These are phyloP conservation scores for Epichloe gansuensis DNA, from an alignment of 2,329 filamentous ascomycete genomes.

Conservation along the genomic window DNA sequence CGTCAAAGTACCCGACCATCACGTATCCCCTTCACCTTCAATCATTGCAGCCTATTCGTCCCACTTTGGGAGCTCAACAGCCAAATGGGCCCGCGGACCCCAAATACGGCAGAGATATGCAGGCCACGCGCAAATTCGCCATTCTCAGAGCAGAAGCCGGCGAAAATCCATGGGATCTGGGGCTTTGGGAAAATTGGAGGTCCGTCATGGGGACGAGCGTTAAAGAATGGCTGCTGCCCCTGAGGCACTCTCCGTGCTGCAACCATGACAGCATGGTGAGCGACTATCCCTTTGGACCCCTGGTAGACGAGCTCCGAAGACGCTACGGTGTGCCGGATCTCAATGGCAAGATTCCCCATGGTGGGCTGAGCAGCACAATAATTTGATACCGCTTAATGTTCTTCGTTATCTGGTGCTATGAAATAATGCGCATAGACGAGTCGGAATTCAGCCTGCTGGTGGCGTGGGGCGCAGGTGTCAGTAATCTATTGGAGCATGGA, in stretches of 20 bases:
- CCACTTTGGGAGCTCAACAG: not conserved
- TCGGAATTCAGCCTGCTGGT: too few relatives aligned
- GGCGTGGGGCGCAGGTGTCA: too few relatives aligned
- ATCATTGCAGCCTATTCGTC: not conserved
- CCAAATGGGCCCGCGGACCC: constrained; percentile 8
- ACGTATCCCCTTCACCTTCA: constrained; percentile 44
- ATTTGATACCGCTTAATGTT: too few relatives aligned
- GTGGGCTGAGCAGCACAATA: too few relatives aligned
- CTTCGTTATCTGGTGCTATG: too few relatives aligned
- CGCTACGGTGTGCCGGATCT: constrained; percentile 18
- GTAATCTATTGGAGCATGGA: too few relatives aligned
- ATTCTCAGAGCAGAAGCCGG: constrained; percentile 60
- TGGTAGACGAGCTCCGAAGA: constrained; percentile 42
- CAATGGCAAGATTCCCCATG: not conserved
- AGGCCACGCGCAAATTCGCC: constrained; percentile 57
- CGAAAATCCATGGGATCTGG: constrained; percentile 79
- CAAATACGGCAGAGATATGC: constrained; percentile 24
- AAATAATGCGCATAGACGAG: too few relatives aligned
- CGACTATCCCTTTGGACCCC: constrained; percentile 54
- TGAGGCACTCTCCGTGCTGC: constrained; percentile 61
- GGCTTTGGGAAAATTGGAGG: constrained; percentile 56
- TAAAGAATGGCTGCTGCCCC: constrained; percentile 69
- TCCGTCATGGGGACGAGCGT: constrained; percentile 63
- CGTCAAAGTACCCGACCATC: constrained; percentile 36
- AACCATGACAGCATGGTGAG: constrained; percentile 52